Evolutionary conservation across 2,329 filamentous ascomycete genomes (phyloP), one percentile per base, ranked within the genome.

Genomic region (Cordyceps javanica): DNA sequence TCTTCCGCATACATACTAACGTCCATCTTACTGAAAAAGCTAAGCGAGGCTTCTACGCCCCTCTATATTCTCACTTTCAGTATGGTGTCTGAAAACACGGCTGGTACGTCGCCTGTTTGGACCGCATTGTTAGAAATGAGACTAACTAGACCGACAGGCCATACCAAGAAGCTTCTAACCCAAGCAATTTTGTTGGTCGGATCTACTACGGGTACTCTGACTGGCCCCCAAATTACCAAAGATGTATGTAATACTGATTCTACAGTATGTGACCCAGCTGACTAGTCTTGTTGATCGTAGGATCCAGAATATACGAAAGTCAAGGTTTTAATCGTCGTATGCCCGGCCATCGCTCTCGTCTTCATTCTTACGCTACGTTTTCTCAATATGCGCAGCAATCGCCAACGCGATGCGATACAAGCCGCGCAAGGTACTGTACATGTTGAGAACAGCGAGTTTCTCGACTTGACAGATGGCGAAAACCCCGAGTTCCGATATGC

Each of bases 401-500:
- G 39, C 13, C 38, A 26, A 32, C 23, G 41, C 14, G 41, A 55
- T 32, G 13, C 23, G 14, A 8, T 30, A 6, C 28, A 49, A 14
- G 45, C 45, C 45, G 26, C n/a, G 3, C 45, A 49, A 32, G 45
- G 38, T n/a, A 9, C 9, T 16, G 19, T 3, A 16, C 49, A 52
- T 21, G 25, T 25, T 11, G 32, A 52, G 30, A 36, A 52, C n/a
- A 39, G 32, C 14, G 49, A 52, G 49, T 52, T 52, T 38, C 49
- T 52, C 2, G 49, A 52, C 25, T 32, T 52, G 21, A 52, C 49
- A 13, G 49, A 52, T 36, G 25, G 14, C 10, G 49, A 52, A 39
- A 52, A 52, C 30, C 49, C 19, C n/a, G 49, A 52, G 21, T 52
- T 52, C 21, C 34, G 49, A 52, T 48, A 48, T 48, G 23, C 44